Conservation (phyloP, 306 rosid genomes). For the Cucurbita ficifolia region DNA sequence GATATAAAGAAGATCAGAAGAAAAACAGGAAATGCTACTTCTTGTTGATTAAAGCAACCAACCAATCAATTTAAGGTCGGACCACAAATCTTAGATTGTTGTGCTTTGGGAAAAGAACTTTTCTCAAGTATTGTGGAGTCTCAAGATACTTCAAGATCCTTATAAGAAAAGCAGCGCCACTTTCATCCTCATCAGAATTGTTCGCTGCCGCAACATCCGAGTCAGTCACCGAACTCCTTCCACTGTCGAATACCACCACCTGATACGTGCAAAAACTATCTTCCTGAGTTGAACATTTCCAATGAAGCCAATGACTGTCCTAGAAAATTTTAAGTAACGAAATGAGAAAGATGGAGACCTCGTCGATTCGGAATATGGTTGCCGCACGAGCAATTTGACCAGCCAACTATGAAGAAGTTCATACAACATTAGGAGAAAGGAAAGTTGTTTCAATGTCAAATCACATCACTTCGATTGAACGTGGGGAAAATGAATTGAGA, state of each 20-base stretch:
- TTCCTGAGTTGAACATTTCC: background rate
- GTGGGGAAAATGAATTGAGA: background rate
- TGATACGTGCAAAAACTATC: conserved; percentile 11
- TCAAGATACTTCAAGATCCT: conserved; percentile 75
- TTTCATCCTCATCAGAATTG: conserved; percentile 53
- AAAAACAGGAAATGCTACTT: background rate
- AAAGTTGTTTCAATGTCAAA: background rate
- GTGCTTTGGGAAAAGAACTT: conserved; percentile 78
- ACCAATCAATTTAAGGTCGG: conserved; percentile 12
- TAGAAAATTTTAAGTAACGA: background rate
- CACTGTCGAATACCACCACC: conserved; percentile 81
- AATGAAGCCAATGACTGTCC: background rate
- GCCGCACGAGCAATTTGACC: conserved; percentile 97
- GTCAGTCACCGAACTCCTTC: conserved; percentile 22
- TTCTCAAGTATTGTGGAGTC: conserved; percentile 93
- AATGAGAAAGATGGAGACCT: conserved; percentile 29
- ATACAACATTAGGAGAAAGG: background rate
- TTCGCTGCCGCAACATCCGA: conserved; percentile 1
- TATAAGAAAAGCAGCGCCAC: conserved; percentile 62
- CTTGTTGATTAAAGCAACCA: background rate
- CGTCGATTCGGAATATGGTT: conserved; percentile 81
- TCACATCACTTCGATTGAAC: background rate
- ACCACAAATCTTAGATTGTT: conserved; percentile 82
- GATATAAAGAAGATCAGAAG: conserved; percentile 5
- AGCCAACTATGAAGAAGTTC: conserved; percentile 43